Evolutionary conservation across 2,329 filamentous ascomycete genomes (phyloP).

Genomic region (Paraconiothyrium sp.): DNA sequence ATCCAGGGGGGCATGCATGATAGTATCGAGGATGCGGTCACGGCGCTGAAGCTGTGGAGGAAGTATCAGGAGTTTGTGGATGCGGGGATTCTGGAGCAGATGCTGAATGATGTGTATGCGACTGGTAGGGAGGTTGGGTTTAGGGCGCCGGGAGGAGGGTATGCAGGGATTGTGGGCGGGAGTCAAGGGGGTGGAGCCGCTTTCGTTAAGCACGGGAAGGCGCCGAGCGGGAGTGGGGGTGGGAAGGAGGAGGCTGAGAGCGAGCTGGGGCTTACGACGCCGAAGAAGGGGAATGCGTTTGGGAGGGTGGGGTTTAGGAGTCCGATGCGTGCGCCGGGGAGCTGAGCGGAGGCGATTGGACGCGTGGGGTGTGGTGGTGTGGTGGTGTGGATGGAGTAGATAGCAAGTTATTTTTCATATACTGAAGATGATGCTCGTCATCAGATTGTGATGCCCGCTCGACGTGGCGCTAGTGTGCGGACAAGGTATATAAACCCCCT

Average conservation of each 20-base stretch:
- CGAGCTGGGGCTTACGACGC: conserved; percentile 58
- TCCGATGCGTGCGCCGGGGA: conserved; percentile 33
- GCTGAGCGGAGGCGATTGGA: not conserved
- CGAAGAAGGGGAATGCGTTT: conserved; percentile 54
- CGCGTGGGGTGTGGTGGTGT: not conserved
- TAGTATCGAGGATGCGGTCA: conserved; percentile 92
- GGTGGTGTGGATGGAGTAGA: not conserved
- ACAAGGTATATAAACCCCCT: no score
- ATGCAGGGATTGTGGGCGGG: conserved; percentile 50
- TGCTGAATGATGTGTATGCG: conserved; percentile 86
- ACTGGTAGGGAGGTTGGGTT: conserved; percentile 65
- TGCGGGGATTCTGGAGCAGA: conserved; percentile 81
- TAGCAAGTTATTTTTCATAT: not conserved
- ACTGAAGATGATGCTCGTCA: not conserved
- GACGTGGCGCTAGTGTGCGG: no score
- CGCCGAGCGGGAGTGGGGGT: not conserved
- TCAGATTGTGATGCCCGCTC: no score
- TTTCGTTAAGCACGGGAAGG: not conserved
- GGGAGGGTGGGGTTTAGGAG: conserved; percentile 49
- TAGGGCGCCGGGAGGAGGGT: conserved; percentile 43
- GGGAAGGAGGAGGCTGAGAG: conserved; percentile 50
- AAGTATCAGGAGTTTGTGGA: conserved; percentile 92
- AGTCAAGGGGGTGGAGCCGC: conserved; percentile 40
- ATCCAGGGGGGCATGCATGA: conserved; percentile 95
- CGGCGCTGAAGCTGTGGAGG: conserved; percentile 85